phyloP scores from a whole-genome alignment of 176 grass and related monocot genomes.

The Canna indica region DNA sequence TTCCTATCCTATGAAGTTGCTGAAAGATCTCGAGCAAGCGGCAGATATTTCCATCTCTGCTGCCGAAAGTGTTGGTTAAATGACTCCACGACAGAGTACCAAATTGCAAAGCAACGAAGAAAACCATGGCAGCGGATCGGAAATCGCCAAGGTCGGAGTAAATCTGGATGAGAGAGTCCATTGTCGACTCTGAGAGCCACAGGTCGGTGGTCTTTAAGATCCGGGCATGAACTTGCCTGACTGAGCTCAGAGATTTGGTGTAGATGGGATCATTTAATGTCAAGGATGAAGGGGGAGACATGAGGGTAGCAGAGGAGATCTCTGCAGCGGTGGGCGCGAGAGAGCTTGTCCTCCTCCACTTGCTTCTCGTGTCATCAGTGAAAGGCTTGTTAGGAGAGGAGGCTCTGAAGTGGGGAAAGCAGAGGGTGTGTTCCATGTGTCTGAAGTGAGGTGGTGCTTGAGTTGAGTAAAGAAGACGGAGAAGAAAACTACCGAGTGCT shows the following conservation, averaged over 20 bases:
- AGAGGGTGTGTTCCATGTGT: conserved; percentile 62
- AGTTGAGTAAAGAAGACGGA: no score
- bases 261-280: background rate
- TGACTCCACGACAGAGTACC: conserved; percentile 23
- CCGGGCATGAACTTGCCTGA: conserved; percentile 29
- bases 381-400: conserved; percentile 13
- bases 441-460: no score
- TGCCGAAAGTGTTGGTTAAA: conserved; percentile 6
- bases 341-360: conserved; percentile 7
- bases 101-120: conserved; percentile 15
- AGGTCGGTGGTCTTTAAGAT: conserved; percentile 6
- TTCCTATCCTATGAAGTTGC: conserved; percentile 27
- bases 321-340: no score
- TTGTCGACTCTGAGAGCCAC: background rate
- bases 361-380: background rate
- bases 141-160: conserved; percentile 25
- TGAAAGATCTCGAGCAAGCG: conserved; percentile 16
- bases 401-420: conserved; percentile 21
- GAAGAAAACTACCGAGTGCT: no score
- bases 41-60: background rate
- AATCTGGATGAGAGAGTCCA: conserved; percentile 26
- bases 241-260: conserved; percentile 20
- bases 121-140: conserved; percentile 26
- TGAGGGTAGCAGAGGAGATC: no score
- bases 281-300: background rate